Base-by-base conservation (phyloP, 129 eudicot species). In the Apium graveolens region DNA sequence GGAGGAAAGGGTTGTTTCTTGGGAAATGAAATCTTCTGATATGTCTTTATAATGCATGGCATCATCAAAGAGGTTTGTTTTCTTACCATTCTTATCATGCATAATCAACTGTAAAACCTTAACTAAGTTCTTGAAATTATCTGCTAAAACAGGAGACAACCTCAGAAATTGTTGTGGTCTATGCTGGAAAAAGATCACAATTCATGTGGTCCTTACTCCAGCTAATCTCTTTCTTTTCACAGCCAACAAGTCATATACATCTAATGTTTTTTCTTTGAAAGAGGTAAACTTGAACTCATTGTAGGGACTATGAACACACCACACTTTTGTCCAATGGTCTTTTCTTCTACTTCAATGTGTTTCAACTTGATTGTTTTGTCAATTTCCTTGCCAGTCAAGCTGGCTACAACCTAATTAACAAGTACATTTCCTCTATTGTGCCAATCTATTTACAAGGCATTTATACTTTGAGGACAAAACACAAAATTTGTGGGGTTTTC, bases 1-100 rank as follows among this genome's bases (percentile, higher is more conserved):
- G 29, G 72, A 48, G 79, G 39, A 26, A 12, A 27, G 60, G 39
- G 38, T 35, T 4, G 74, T 31, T 60, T 73, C 42, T 80, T 76
- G 84, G 85, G 80, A 78, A 78, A 73, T 79, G 81, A 62, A 65
- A 75, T 73, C 73, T 79, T 70, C 86, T 75, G 78, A 83, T 38
- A 63, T 83, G 81, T 32, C 80, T 80, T 26, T 79, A 49, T 53
- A 72, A 43, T 80, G 76, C 82, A 73, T 66, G 82, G 77, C 51
- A 79, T 78, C 76, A 34, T 82, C 74, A 60, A 77, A 42, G 26
- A 70, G 65, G 37, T 43, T 32, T 37, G 45, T 39, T 53, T 79
- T 11, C 45, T 72, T 71, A 71, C 38, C 71, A 79, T 3, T 38
- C 51, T 44, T 65, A 35, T 46, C 34, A 65, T 45, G 37, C 70